phyloP scores from a whole-genome alignment of 768 basidiomycete genomes.

The Calvatia gigantea region DNA sequence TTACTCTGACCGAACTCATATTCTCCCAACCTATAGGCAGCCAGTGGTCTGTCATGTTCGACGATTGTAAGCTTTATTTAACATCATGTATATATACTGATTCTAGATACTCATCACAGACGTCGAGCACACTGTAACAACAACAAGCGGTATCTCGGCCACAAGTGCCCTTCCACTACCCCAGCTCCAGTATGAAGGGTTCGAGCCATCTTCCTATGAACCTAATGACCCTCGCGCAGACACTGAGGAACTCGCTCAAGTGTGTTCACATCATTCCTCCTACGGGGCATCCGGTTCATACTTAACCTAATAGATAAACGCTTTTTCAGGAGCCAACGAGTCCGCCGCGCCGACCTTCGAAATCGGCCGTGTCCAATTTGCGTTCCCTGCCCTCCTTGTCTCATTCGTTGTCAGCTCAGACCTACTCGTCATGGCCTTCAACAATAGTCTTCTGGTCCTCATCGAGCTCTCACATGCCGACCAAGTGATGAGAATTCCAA shows the following conservation, averaged over 20 bases:
- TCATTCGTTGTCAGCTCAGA: slow-evolving; percentile 85
- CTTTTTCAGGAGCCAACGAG: slow-evolving; percentile 34
- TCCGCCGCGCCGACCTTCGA: slow-evolving; percentile 70
- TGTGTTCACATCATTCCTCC: slow-evolving; percentile 13
- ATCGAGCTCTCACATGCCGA: slow-evolving; percentile 89
- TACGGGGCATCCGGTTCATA: not conserved
- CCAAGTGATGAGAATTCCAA: slow-evolving; percentile 77
- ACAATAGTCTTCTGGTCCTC: slow-evolving; percentile 74
- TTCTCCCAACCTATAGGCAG: slow-evolving; percentile 15
- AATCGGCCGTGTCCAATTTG: slow-evolving; percentile 85
- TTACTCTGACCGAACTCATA: not conserved
- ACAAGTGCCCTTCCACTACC: slow-evolving; percentile 40
- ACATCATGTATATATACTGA: slow-evolving; percentile 1
- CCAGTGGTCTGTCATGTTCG: slow-evolving; percentile 46
- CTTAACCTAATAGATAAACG: slow-evolving; percentile 17
- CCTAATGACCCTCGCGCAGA: slow-evolving; percentile 45
- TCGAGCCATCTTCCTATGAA: slow-evolving; percentile 69
- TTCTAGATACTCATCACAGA: slow-evolving; percentile 41
- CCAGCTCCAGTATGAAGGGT: slow-evolving; percentile 80
- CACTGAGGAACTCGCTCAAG: slow-evolving; percentile 32
- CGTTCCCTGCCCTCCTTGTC: slow-evolving; percentile 79
- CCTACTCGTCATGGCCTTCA: slow-evolving; percentile 79
- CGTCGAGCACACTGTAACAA: slow-evolving; percentile 81
- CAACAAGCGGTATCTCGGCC: slow-evolving; percentile 37
- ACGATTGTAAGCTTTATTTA: slow-evolving; percentile 52